Base-by-base conservation (phyloP, 164 flowering plant genomes). In the Chimonanthus salicifolius region DNA sequence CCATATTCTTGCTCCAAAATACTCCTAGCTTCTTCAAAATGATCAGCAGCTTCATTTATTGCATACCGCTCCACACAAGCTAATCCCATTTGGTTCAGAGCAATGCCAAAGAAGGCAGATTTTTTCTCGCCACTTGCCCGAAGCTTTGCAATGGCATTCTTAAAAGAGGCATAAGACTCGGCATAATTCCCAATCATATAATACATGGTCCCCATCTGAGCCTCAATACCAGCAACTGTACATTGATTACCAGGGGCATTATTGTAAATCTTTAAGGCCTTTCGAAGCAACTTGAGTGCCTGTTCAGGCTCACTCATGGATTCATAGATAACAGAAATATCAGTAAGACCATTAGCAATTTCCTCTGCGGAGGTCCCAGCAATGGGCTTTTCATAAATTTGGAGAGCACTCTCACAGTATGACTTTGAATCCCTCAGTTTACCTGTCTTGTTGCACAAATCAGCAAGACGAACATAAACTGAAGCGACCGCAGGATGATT, bases 81-180 rank as follows among this genome's bases (percentile, higher is more conserved):
- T 46, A 94, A 89, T 50, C 97, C 99, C 99, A 94, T 90, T 80
- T 94, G 99, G 75, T 94, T 94, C 47, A 94, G 84, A 70, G 90
- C 99, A 75, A 94, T 85, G 43, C 98, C 99, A 72, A 92, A 91
- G 79, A 91, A 94, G 10, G 92, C 92, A 33, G 94, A 88, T 75
- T 91, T 91, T 84, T 85, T 94, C 83, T 92, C 97, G 47, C 99
- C 96, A 78, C 88, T 83, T 4, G 88, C 87, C 50, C 99, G 89
- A 69, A 94, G 91, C 83, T 91, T 92, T 44, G 82, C 74, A 46
- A 86, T 75, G 7, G 96, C 93, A 70, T 75, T 88, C 64, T 86
- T 87, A 69, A 94, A 89, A 33, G 86, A 85, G 49, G 70, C 62
- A 75, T 92, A 92, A 8, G 99, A 90, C 18, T 90, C 91, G 11